Evolutionary conservation across 2,329 filamentous ascomycete species (phyloP), one percentile per base, ranked within the genome.

Genomic region (Talaromyces sp.): DNA sequence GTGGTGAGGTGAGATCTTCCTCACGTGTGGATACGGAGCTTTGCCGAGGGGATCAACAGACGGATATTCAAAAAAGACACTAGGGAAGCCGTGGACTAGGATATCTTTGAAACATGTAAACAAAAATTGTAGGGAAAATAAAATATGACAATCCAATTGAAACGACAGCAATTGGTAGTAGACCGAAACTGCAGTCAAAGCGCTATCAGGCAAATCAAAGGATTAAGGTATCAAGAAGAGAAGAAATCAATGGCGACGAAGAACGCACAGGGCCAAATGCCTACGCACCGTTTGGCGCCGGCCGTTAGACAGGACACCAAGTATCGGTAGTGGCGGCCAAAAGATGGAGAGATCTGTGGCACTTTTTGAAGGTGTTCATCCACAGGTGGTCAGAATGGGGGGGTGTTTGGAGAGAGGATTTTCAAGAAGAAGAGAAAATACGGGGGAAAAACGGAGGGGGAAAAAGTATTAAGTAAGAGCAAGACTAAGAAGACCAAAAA

Each of bases 201-300:
- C 50, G 50, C 50, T 35, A 54, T 31, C 18, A 46, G 25, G 37
- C 35, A 18, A 42, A 57, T n/a, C 14, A 33, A 40, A 62, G 64
- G 28, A 31, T 21, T 28, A 60, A 55, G 28, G 56, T 21, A 35
- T 50, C 25, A 14, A 66, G 57, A 61, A 52, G 21, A 61, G 50
- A 61, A 40, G 58, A 54, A 25, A 3, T 40, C 33, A 60, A 37
- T 18, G 3, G 44, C n/a, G 21, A 42, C 58, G 60, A 61, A 58
- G 33, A 60, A 50, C 46, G 42, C 44, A 59, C 35, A 58, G 57
- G 73, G 74, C 74, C 75, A 73, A 73, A 74, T 76, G 75, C 75
- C 75, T 77, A 77, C 72, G 75, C 75, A 77, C 75, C 75, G 74
- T 77, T 75, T 77, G 75, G 75, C 75, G 75, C 75, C 74, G 75